Base-by-base conservation (phyloP, 257 asterid genomes). In the Anisodus acutangulus region DNA sequence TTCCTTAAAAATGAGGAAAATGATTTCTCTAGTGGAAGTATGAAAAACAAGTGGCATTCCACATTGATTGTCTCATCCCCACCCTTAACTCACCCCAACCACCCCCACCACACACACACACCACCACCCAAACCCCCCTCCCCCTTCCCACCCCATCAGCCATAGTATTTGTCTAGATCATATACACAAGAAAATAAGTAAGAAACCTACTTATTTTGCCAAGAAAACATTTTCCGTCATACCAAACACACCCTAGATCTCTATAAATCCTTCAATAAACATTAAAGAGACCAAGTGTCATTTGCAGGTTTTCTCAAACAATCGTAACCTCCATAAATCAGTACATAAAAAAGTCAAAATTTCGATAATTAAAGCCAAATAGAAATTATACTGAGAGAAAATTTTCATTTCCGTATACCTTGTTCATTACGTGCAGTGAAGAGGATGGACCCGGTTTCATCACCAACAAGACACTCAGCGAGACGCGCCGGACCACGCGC, bases 391-490 rank as follows among this genome's bases (percentile, higher is more conserved):
- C n/a, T 15, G 8, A 8, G 5, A 78, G 4, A 5, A 74, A 49
- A 49, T 49, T 13, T 58, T 19, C 6, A 6, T 6, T 51, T 19
- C 63, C 19, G 19, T 6, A 51, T 53, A 89, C 90, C 85, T 82
- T 87, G 92, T n/a, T 86, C 89, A 84, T 88, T 89, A 9, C 90
- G 88, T 13, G 89, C 90, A 11, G 90, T 89, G 80, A 88, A 87
- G 69, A 88, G 69, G 82, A 89, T 85, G 41, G 84, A 19, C 19
- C 88, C 90, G 37, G 90, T 89, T 43, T 88, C 90, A 64, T 89
- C 89, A 79, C 92, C 89, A 17, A 89, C 84, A 26, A 87, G 87
- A 68, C 90, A 89, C 86, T 87, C 92, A 3, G 90, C 83, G 17
- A 87, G 85, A 22, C 88, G 86, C 35, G 63, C 68, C 16, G 90